Percentiles rank a stretch among this genome's conserved stretches.
These are phyloP conservation scores for Cornus florida DNA, from an alignment of 148 eudicot genomes.

Conservation along the genomic window DNA sequence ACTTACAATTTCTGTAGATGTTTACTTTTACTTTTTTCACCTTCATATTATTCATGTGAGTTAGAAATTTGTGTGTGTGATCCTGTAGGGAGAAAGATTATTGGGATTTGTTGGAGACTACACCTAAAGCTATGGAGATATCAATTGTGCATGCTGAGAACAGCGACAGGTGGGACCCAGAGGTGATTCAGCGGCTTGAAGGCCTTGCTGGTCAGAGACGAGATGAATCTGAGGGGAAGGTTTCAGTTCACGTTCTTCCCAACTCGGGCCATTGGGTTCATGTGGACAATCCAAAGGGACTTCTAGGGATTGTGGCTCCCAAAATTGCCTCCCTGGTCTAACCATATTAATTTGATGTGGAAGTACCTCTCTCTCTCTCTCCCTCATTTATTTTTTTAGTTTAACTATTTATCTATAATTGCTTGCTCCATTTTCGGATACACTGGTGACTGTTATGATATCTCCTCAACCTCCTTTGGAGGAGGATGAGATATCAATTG, in stretches of 20 bases:
- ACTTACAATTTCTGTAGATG: not conserved
- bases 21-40: not conserved
- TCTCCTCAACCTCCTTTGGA: no score
- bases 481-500: no score
- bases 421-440: not conserved
- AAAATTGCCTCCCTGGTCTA: conserved; percentile 55
- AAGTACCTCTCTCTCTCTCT: not conserved
- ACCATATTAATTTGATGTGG: not conserved
- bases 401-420: no score
- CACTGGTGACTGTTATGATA: not conserved
- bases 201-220: conserved; percentile 36
- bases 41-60: not conserved
- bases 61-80: not conserved
- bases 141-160: conserved; percentile 81
- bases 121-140: conserved; percentile 75
- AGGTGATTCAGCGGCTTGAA: conserved; percentile 61
- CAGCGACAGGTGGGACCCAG: conserved; percentile 85
- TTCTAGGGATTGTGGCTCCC: conserved; percentile 81
- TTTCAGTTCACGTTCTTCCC: conserved; percentile 71
- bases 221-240: conserved; percentile 58
- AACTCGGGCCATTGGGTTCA: conserved; percentile 99
- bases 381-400: not conserved
- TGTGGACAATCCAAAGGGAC: conserved; percentile 93
- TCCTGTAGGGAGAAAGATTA: conserved; percentile 72
- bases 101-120: conserved; percentile 69